A percentile compares a stretch with the other conserved stretches of the same genome.
Conservation (phyloP, 2,329 filamentous ascomycete genomes). For the Xylaria sp. region DNA sequence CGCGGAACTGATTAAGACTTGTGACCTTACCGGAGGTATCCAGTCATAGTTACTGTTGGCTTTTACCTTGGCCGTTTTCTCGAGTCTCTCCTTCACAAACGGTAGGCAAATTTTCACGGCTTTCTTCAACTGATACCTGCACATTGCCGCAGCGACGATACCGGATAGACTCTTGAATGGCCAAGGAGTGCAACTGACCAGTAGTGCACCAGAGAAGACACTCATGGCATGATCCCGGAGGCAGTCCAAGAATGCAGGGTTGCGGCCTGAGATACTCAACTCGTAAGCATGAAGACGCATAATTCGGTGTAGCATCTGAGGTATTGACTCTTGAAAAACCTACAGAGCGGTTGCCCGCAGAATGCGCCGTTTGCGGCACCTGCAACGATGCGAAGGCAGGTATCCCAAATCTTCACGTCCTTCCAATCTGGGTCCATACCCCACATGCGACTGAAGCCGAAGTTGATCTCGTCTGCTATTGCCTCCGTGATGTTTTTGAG, state of each 20-base stretch:
- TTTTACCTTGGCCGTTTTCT: conserved; percentile 1
- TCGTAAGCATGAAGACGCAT: neutral
- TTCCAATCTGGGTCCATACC: conserved; percentile 10
- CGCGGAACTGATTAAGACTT: neutral
- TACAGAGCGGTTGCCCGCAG: conserved; percentile 20
- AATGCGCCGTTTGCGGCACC: conserved; percentile 25
- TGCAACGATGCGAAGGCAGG: conserved; percentile 16
- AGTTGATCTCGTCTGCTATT: conserved; percentile 10
- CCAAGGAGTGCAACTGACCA: conserved; percentile 23
- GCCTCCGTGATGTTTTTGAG: conserved; percentile 9
- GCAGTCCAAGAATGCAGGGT: conserved; percentile 6
- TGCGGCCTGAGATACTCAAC: conserved; percentile 16
- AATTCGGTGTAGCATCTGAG: neutral
- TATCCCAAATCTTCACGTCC: conserved; percentile 11
- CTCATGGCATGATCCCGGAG: conserved; percentile 18
- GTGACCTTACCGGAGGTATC: conserved; percentile 12
- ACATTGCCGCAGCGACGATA: neutral
- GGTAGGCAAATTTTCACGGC: conserved; percentile 9
- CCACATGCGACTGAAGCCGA: conserved; percentile 14
- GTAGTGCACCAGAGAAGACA: conserved; percentile 10
- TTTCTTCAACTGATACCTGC: conserved; percentile 3
- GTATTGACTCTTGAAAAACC: neutral
- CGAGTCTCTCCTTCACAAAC: conserved; percentile 12
- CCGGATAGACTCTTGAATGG: conserved; percentile 12
- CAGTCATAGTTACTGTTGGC: conserved; percentile 8